Percentiles rank a stretch among this genome's conserved stretches.
These are phyloP conservation scores for Curvularia sp. DNA, from an alignment of 2,329 filamentous ascomycete genomes.

Conservation along the genomic window DNA sequence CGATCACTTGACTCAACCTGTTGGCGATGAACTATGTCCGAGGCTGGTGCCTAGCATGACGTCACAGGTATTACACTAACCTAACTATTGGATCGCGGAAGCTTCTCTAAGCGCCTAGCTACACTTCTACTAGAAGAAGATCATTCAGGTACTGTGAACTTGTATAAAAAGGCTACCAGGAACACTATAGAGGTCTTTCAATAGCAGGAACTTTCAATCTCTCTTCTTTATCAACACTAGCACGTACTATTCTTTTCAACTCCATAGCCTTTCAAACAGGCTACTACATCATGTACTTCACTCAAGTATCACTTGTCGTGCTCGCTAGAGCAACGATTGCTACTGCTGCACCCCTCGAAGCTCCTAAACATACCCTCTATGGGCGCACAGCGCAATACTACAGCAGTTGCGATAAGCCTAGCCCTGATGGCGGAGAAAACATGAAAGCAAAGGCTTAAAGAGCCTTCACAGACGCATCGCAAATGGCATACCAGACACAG, in stretches of 20 bases:
- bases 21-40: background rate
- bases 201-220: background rate
- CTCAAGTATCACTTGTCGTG: background rate
- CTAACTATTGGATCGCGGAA: background rate
- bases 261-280: background rate
- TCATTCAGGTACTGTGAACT: constrained; percentile 9
- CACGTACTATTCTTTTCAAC: background rate
- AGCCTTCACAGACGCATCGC: background rate
- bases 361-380: constrained; percentile 1
- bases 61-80: background rate
- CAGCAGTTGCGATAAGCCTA: background rate
- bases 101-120: background rate
- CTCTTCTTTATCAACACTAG: background rate
- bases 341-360: background rate
- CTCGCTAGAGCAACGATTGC: background rate
- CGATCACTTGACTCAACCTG: background rate
- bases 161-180: constrained; percentile 15
- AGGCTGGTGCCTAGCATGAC: background rate
- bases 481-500: background rate
- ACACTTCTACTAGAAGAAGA: background rate
- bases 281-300: constrained; percentile 12
- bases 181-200: constrained; percentile 12
- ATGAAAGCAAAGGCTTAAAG: background rate
- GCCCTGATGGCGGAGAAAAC: background rate
- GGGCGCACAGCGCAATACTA: background rate